Percentiles rank a stretch among this genome's conserved stretches.
Conservation (phyloP, 1,284 basidiomycete species). For the Garcileccinum viscosum region DNA sequence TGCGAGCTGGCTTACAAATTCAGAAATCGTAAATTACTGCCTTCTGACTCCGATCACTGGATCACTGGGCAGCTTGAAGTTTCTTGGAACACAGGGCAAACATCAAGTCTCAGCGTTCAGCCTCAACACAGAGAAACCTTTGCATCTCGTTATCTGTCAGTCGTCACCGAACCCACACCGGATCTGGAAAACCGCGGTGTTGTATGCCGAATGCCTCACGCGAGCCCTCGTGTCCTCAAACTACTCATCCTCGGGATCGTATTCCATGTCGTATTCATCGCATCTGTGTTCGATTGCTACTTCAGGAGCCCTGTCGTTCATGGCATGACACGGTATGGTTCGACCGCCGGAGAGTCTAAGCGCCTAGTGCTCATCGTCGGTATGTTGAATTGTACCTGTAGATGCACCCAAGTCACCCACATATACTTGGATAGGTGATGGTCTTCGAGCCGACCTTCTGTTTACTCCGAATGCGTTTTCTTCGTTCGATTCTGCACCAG, state of each 20-base stretch:
- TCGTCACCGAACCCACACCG: not conserved
- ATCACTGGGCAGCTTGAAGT: not conserved
- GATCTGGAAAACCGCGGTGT: not conserved
- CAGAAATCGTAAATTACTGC: not conserved
- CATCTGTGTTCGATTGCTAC: conserved; percentile 88
- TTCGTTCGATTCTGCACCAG: conserved; percentile 55
- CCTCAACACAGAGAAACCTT: not conserved
- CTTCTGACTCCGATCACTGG: too few relatives aligned
- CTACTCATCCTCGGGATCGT: conserved; percentile 71
- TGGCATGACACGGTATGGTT: conserved; percentile 68
- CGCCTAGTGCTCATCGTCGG: conserved; percentile 84
- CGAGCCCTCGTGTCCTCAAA: conserved; percentile 31
- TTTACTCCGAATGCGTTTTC: conserved; percentile 71
- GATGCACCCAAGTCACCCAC: not conserved
- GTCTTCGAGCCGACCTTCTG: conserved; percentile 83
- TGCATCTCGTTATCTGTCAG: not conserved
- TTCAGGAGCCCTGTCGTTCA: conserved; percentile 82
- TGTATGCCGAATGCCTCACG: conserved; percentile 22
- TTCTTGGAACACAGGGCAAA: not conserved
- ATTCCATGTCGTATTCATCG: conserved; percentile 78
- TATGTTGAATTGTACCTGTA: conserved; percentile 37
- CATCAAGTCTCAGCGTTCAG: not conserved
- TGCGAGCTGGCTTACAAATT: not conserved
- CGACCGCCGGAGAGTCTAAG: conserved; percentile 60
- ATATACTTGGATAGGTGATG: conserved; percentile 62